These are phyloP conservation scores for Phytophthora ohioensis DNA, from an alignment of 352 stramenopile species.

Conservation along the genomic window DNA sequence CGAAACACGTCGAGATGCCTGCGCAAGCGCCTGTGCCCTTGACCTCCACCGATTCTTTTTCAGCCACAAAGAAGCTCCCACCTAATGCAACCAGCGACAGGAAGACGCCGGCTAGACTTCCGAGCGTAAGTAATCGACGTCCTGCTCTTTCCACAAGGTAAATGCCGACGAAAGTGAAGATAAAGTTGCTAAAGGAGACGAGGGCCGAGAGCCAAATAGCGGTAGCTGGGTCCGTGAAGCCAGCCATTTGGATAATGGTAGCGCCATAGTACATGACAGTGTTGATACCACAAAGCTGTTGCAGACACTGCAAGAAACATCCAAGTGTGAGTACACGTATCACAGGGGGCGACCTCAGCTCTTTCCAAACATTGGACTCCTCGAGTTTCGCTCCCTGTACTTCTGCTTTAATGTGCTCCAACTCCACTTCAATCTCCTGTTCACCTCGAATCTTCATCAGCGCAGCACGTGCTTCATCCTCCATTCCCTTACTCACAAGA, in stretches of 20 bases:
- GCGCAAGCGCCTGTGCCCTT: slow-evolving; percentile 44
- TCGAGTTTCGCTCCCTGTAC: slow-evolving; percentile 37
- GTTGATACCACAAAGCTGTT: slow-evolving; percentile 85
- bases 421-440: slow-evolving; percentile 58
- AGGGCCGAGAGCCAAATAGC: slow-evolving; percentile 80
- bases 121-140: slow-evolving; percentile 22
- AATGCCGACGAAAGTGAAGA: slow-evolving; percentile 35
- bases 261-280: slow-evolving; percentile 89
- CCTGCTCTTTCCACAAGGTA: slow-evolving; percentile 32
- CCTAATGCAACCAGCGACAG: slow-evolving; percentile 23
- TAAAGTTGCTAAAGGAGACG: slow-evolving; percentile 48
- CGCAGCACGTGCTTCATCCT: slow-evolving; percentile 51
- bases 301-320: slow-evolving; percentile 52
- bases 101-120: slow-evolving; percentile 29
- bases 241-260: slow-evolving; percentile 81
- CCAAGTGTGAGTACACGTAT: slow-evolving; percentile 50
- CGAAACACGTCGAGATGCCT: slow-evolving; percentile 63
- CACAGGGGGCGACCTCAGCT: slow-evolving; percentile 46
- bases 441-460: slow-evolving; percentile 67
- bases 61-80: slow-evolving; percentile 32
- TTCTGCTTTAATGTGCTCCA: slow-evolving; percentile 67
- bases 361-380: slow-evolving; percentile 43
- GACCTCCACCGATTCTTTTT: slow-evolving; percentile 18
- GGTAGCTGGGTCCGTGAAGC: slow-evolving; percentile 70
- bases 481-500: slow-evolving; percentile 54